Evolutionary conservation across 169 alveolate species (phyloP), one percentile per base, ranked within the genome.

Genomic region (Babesia bovis): DNA sequence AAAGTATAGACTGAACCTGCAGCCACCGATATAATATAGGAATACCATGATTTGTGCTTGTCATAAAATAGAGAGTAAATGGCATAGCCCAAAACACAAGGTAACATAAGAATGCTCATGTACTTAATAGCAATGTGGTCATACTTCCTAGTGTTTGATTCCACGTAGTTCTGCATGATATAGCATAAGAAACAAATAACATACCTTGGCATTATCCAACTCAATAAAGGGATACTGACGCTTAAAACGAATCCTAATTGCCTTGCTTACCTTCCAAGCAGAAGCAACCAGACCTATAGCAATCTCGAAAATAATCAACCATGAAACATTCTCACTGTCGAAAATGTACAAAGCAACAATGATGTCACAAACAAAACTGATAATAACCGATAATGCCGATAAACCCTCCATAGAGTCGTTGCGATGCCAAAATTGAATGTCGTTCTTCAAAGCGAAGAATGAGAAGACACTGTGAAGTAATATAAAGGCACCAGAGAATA

Each of bases 331-430:
- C 83, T 92, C 94, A 47, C 93, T 79, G 75, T 97, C 99, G 45
- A 94, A 85, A 42, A 97, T 79, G 74, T 97, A 97, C 42, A 97
- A 90, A 60, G 96, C 96, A 32, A 96, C 87, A 50, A 97, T 91
- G 13, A 96, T 74, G 69, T 91, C 96, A 47, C 96, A 90, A 30
- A 93, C 91, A 50, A 94, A 91, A 51, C 92, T 85, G 30, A 94
- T 84, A 44, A 93, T 75, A 57, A 97, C 91, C 56, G 97, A 87
- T 51, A 93, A 90, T 0, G 97, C 97, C 36, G 98, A 94, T 5
- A 97, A 85, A 0, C 99, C 99, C 79, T 95, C 94, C 96, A 96
- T 92, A 19, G 97, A 94, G 53, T 96, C 97, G 83, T 94, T 93
- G 58, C 88, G 81, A 56, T 93, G 85, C 99, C 99, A 97, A 78